Base-by-base conservation (phyloP, 2,329 filamentous ascomycete genomes). In the Trichoderma atroviride region DNA sequence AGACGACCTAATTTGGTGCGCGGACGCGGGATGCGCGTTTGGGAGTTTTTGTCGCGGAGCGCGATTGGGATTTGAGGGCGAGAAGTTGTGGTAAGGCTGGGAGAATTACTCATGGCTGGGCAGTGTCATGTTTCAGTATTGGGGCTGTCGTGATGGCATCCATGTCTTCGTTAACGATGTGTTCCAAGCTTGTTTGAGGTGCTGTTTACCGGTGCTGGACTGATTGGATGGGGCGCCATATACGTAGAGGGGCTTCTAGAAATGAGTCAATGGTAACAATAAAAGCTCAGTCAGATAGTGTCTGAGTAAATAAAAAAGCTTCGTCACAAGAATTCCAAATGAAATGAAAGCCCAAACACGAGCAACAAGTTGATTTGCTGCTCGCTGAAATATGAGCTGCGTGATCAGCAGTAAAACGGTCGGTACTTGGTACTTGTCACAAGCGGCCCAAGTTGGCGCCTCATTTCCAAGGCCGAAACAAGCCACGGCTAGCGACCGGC, bases 1-100 rank as follows among this genome's bases (percentile, higher is more conserved):
- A 19, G 24, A 58, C 6, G 29, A 16, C 37, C 29, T 35, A 58
- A 31, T 66, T 50, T 58, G 63, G 63, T 58, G 63, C 63, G 63
- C 35, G 37, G 40, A 67, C 63, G 63, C 63, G 63, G 55, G 63
- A 57, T 66, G 55, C 63, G 63, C 63, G 63, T 67, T 67, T 59
- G 55, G 29, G 27, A 50, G n/a, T 24, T 37, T 66, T n/a, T 43
- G 40, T 43, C 37, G 63, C 63, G 53, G 52, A 31, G 40, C 63
- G 63, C 63, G 63, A 27, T 35, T 37, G 53, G 53, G 52, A 66
- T 50, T 50, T 37, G 63, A 35, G 37, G 35, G 5, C 10, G 29
- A 50, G 29, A 57, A 22, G 11, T 1, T 50, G 13, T n/a, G 55
- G 22, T 24, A 11, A 22, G 57, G 35, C 35, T n/a, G 27, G 13